Evolutionary conservation across 179 eudicot genomes (phyloP).

Genomic region (Carnegiea gigantea): DNA sequence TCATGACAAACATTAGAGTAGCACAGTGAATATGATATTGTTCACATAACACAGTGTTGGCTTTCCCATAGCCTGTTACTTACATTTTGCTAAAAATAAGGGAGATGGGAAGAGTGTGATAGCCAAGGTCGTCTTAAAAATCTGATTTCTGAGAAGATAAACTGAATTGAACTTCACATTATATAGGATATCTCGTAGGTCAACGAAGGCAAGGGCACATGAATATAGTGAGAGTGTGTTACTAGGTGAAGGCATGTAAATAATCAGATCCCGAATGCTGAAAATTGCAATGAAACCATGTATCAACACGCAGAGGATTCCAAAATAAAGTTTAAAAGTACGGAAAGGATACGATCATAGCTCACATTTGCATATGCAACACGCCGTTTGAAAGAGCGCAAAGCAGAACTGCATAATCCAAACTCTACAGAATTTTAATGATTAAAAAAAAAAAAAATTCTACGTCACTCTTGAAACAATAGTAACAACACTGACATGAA

Average conservation of each 20-base stretch:
- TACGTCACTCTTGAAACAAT: slow-evolving; percentile 7
- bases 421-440: slow-evolving; percentile 1
- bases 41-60: background rate
- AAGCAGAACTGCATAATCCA: slow-evolving; percentile 68
- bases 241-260: background rate
- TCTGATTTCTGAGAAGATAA: background rate
- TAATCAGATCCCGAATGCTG: background rate
- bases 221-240: background rate
- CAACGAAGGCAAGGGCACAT: background rate
- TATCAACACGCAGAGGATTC: background rate
- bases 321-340: slow-evolving; percentile 8
- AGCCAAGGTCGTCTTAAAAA: background rate
- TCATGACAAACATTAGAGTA: slow-evolving; percentile 39
- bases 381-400: slow-evolving; percentile 74
- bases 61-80: background rate
- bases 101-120: background rate
- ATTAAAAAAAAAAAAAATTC: background rate
- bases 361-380: slow-evolving; percentile 88
- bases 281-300: background rate
- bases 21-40: slow-evolving; percentile 5
- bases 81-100: background rate
- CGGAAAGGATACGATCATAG: slow-evolving; percentile 75
- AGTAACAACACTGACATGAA: slow-evolving; percentile 63
- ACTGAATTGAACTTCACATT: background rate
- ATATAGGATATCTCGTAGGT: background rate